Evolutionary conservation across 2,329 filamentous ascomycete species (phyloP).

Genomic region (Colletotrichum euphorbiae): DNA sequence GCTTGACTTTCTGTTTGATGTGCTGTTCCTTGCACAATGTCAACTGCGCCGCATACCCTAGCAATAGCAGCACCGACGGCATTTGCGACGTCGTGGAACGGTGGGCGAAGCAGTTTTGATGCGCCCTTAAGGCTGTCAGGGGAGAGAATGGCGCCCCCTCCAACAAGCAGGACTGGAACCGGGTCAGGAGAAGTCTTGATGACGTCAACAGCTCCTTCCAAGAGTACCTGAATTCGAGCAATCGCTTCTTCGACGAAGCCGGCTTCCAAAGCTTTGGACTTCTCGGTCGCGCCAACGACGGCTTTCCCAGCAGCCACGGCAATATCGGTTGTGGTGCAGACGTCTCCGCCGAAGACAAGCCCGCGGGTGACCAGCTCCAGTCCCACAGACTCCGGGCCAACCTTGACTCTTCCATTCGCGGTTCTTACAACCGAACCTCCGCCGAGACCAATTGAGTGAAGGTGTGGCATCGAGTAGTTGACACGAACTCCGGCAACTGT

Average conservation of each 20-base stretch:
- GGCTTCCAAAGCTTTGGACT: constrained; percentile 43
- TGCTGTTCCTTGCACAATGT: constrained; percentile 45
- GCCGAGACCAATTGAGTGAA: constrained; percentile 45
- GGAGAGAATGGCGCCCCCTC: constrained; percentile 70
- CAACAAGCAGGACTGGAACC: constrained; percentile 62
- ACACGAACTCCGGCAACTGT: constrained; percentile 72
- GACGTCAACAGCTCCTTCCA: constrained; percentile 44
- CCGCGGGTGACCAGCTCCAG: constrained; percentile 59
- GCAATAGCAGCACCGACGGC: constrained; percentile 74
- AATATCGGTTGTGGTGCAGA: constrained; percentile 61
- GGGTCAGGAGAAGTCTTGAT: constrained; percentile 45
- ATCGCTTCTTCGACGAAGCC: constrained; percentile 45
- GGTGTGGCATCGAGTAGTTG: constrained; percentile 60
- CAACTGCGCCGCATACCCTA: constrained; percentile 66
- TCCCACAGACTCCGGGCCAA: constrained; percentile 65
- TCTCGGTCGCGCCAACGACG: constrained; percentile 54
- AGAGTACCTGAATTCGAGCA: constrained; percentile 37
- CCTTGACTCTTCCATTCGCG: constrained; percentile 48
- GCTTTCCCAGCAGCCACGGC: constrained; percentile 59
- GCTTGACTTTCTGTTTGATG: constrained; percentile 42
- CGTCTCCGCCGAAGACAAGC: constrained; percentile 59
- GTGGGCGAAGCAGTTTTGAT: constrained; percentile 66
- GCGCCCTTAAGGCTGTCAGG: constrained; percentile 67
- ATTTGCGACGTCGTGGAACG: constrained; percentile 71
- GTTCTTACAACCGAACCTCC: constrained; percentile 55